These are phyloP conservation scores for Leishmania mexicana DNA, from an alignment of 208 protist genomes.

Conservation along the genomic window DNA sequence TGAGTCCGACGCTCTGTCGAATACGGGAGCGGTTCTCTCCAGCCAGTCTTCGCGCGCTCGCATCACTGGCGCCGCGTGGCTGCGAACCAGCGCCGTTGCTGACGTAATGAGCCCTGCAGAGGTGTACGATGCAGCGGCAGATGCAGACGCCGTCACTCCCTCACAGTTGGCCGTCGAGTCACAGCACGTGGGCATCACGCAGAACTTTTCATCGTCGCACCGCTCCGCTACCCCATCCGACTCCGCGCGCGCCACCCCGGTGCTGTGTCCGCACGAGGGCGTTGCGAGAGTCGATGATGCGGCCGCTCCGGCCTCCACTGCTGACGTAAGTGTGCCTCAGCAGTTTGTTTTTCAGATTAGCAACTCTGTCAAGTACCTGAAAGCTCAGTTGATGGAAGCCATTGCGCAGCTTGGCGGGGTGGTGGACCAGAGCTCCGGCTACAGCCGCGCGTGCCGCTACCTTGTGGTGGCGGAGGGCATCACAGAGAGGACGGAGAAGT, in stretches of 20 bases:
- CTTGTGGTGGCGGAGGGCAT: slow-evolving; percentile 66
- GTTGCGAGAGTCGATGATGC: background rate
- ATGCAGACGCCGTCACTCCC: background rate
- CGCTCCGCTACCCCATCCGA: background rate
- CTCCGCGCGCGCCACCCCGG: background rate
- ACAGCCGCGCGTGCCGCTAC: slow-evolving; percentile 47
- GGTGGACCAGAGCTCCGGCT: slow-evolving; percentile 49
- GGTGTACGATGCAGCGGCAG: background rate
- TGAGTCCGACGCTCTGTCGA: background rate
- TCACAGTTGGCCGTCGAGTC: slow-evolving; percentile 9
- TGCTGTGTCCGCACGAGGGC: background rate
- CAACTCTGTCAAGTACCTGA: slow-evolving; percentile 49
- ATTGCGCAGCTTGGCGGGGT: slow-evolving; percentile 48
- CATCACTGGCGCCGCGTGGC: background rate
- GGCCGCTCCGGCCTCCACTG: background rate
- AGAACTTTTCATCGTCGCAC: background rate
- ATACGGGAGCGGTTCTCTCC: background rate
- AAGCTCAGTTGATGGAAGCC: slow-evolving; percentile 38
- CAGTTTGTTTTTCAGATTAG: slow-evolving; percentile 65
- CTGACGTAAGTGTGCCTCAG: background rate
- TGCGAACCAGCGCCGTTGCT: background rate
- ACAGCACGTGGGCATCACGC: slow-evolving; percentile 33
- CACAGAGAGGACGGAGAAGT: slow-evolving; percentile 82
- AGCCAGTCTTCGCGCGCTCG: background rate
- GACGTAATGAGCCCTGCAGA: background rate